Percentiles rank a stretch among this genome's conserved stretches.
Evolutionary conservation across 305 asterid species (phyloP).

Genomic region (Solanum hybrid): DNA sequence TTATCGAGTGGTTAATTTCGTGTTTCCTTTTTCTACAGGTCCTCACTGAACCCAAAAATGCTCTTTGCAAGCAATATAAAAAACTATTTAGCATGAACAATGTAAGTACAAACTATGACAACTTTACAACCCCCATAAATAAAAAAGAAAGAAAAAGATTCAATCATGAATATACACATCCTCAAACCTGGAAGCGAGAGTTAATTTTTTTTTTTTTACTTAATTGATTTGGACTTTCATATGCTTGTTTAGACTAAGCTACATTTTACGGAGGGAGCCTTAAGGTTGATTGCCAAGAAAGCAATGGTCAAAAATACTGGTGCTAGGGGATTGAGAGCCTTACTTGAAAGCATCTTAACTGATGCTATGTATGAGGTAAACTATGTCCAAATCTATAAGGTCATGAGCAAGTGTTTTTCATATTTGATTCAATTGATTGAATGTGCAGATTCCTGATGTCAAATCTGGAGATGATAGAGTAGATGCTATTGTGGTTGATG

Average conservation of each 20-base stretch:
- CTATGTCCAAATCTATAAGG: neutral
- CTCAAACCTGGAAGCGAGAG: neutral
- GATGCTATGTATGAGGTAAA: constrained; percentile 92
- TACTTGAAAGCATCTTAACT: constrained; percentile 69
- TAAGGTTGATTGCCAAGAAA: constrained; percentile 54
- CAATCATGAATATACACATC: neutral
- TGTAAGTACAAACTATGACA: constrained; percentile 30
- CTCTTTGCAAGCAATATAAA: constrained; percentile 89
- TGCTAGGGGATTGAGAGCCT: constrained; percentile 90
- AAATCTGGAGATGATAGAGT: constrained; percentile 54
- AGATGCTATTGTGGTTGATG: constrained; percentile 77
- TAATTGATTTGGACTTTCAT: neutral
- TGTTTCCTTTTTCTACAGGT: constrained; percentile 32
- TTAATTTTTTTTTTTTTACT: neutral
- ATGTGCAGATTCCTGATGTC: constrained; percentile 64
- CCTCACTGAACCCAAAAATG: constrained; percentile 82
- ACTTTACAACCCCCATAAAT: neutral
- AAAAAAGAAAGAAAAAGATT: neutral
- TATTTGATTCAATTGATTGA: neutral
- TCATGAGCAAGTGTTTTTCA: neutral
- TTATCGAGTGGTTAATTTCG: neutral
- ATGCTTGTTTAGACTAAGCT: constrained; percentile 56
- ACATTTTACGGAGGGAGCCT: constrained; percentile 68
- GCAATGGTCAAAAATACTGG: constrained; percentile 87
- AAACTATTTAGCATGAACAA: constrained; percentile 77